phyloP scores from a whole-genome alignment of 2,329 filamentous ascomycete genomes.

The Cryphonectria radicalis region DNA sequence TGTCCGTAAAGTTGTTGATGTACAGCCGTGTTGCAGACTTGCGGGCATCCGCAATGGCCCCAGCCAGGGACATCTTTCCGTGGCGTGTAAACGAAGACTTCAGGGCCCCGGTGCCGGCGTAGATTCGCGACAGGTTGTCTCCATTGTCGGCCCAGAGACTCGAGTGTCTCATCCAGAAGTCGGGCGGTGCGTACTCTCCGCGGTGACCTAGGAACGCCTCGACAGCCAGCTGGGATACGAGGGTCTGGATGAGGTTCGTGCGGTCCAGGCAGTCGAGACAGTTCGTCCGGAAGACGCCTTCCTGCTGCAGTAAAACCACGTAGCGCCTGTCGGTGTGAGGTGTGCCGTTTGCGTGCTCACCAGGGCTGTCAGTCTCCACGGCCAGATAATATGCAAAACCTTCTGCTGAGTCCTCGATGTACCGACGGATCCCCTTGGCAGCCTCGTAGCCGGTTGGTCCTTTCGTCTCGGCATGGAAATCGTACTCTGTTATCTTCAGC shows the following conservation, averaged over 20 bases:
- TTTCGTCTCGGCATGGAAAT: conserved; percentile 94
- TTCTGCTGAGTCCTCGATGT: conserved; percentile 79
- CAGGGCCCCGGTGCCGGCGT: conserved; percentile 92
- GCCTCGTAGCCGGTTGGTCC: conserved; percentile 87
- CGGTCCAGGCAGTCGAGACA: conserved; percentile 95
- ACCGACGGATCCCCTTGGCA: conserved; percentile 79
- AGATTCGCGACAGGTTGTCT: conserved; percentile 91
- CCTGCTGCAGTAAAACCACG: conserved; percentile 83
- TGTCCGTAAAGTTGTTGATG: conserved; percentile 97
- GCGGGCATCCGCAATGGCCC: conserved; percentile 89
- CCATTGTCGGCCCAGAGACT: conserved; percentile 97
- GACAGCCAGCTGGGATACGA: conserved; percentile 91
- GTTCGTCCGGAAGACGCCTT: conserved; percentile 94
- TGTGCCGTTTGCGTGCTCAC: conserved; percentile 50
- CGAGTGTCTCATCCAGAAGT: conserved; percentile 92
- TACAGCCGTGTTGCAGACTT: conserved; percentile 95
- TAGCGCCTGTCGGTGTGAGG: conserved; percentile 47
- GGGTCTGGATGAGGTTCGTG: conserved; percentile 94
- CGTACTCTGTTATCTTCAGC: conserved; percentile 83
- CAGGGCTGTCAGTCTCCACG: conserved; percentile 61
- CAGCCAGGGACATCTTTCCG: conserved; percentile 94
- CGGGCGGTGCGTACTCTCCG: conserved; percentile 68
- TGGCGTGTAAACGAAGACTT: conserved; percentile 94
- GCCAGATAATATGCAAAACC: conserved; percentile 92
- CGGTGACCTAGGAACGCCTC: conserved; percentile 81